A percentile compares a stretch with the other conserved stretches of the same genome.
phyloP scores from a whole-genome alignment of 169 alveolate species.

The Pseudocohnilembus persalinus region DNA sequence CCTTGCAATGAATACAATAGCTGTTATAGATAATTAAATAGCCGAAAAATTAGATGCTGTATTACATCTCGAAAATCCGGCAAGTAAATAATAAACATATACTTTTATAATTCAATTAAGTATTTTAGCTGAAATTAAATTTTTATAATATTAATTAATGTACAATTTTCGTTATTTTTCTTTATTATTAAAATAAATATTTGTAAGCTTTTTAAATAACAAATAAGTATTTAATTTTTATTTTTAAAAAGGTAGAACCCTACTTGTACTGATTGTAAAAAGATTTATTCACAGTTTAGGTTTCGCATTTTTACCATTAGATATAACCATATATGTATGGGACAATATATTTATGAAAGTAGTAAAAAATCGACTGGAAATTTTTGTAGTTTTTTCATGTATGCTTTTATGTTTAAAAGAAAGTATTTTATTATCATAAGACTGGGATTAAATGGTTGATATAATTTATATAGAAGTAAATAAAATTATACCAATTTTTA shows the following conservation, averaged over 20 bases:
- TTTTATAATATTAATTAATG: too few relatives aligned
- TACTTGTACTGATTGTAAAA: constrained; percentile 35
- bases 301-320: constrained; percentile 44
- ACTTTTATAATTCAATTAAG: too few relatives aligned
- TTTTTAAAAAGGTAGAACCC: constrained; percentile 1
- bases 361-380: constrained; percentile 41
- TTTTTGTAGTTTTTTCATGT: constrained; percentile 36
- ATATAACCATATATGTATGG: constrained; percentile 26
- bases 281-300: constrained; percentile 53
- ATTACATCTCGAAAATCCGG: constrained; percentile 23
- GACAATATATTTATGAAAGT: constrained; percentile 45
- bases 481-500: not conserved
- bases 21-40: constrained; percentile 40
- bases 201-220: too few relatives aligned
- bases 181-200: too few relatives aligned
- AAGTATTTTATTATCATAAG: constrained; percentile 2
- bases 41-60: constrained; percentile 23
- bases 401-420: constrained; percentile 44
- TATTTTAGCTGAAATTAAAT: too few relatives aligned
- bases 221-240: too few relatives aligned
- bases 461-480: constrained; percentile 28
- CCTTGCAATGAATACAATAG: constrained; percentile 34
- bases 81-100: not conserved
- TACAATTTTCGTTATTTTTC: not conserved
- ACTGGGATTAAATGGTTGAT: constrained; percentile 51